phyloP scores from a whole-genome alignment of 768 basidiomycete species.

The Phallus indusiatus region DNA sequence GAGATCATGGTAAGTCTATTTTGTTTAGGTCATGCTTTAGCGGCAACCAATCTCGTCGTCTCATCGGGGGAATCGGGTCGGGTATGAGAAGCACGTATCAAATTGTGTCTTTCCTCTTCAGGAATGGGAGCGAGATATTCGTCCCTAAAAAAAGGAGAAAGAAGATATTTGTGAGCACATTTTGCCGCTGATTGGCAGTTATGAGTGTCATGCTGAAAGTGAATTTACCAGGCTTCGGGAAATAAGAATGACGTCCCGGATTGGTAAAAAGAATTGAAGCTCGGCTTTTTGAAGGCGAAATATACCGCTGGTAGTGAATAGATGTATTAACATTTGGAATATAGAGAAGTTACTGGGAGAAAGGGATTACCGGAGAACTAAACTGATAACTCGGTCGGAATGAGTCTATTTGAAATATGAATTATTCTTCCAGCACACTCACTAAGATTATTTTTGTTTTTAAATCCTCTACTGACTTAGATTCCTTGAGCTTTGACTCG shows the following conservation, averaged over 20 bases:
- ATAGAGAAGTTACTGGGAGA: too few species aligned
- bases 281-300: constrained; percentile 80
- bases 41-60: constrained; percentile 52
- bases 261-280: constrained; percentile 88
- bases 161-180: too few species aligned
- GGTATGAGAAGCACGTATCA: constrained; percentile 77
- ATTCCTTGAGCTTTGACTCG: too few species aligned
- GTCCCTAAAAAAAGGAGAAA: constrained; percentile 47
- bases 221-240: constrained; percentile 73
- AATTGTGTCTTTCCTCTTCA: constrained; percentile 64
- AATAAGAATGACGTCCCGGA: constrained; percentile 73
- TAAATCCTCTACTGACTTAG: too few species aligned
- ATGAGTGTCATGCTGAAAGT: too few species aligned
- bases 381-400: constrained; percentile 68
- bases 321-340: background rate
- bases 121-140: constrained; percentile 77
- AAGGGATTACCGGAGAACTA: constrained; percentile 62
- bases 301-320: constrained; percentile 55
- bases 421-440: too few species aligned
- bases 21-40: constrained; percentile 85
- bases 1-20: background rate
- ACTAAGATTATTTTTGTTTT: too few species aligned
- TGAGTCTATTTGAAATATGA: constrained; percentile 67
- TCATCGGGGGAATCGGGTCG: constrained; percentile 69
- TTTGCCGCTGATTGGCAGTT: too few species aligned